A percentile compares a stretch with the other conserved stretches of the same genome.
phyloP scores from a whole-genome alignment of 257 asterid genomes.

The Solanum corneliomulleri region DNA sequence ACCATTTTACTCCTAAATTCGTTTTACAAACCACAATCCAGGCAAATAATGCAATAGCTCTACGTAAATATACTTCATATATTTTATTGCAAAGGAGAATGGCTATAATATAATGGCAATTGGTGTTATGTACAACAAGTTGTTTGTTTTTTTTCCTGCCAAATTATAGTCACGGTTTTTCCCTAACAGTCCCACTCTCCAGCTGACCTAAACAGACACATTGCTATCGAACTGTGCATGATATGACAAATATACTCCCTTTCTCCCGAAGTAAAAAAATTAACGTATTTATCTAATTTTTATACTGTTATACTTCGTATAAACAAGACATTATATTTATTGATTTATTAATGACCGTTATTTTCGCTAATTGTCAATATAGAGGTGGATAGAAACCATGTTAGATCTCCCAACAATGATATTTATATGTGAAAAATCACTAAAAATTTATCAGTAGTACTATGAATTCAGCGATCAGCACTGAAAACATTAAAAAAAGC shows the following conservation, averaged over 20 bases:
- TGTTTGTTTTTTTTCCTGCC: not conserved
- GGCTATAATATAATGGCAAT: not conserved
- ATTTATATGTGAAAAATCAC: not conserved
- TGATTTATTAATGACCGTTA: not conserved
- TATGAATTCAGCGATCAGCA: not conserved
- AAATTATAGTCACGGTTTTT: not conserved
- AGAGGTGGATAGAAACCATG: not conserved
- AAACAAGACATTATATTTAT: not conserved
- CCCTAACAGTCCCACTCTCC: not conserved
- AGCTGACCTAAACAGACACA: conserved; percentile 19
- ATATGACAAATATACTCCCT: conserved; percentile 25
- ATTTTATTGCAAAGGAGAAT: not conserved
- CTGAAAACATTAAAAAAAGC: too few species aligned
- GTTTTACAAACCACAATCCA: not conserved
- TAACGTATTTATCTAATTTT: not conserved
- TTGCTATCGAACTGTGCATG: conserved; percentile 5
- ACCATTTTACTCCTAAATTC: not conserved
- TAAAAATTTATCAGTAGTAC: not conserved
- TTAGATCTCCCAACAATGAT: not conserved
- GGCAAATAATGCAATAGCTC: not conserved
- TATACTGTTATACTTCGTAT: not conserved
- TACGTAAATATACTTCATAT: not conserved
- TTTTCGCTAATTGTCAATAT: not conserved
- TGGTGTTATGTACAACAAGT: not conserved
- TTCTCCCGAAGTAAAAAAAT: not conserved